phyloP scores from a whole-genome alignment of 495 filamentous ascomycete genomes.

The Paragyromitra xinjiangensis region DNA sequence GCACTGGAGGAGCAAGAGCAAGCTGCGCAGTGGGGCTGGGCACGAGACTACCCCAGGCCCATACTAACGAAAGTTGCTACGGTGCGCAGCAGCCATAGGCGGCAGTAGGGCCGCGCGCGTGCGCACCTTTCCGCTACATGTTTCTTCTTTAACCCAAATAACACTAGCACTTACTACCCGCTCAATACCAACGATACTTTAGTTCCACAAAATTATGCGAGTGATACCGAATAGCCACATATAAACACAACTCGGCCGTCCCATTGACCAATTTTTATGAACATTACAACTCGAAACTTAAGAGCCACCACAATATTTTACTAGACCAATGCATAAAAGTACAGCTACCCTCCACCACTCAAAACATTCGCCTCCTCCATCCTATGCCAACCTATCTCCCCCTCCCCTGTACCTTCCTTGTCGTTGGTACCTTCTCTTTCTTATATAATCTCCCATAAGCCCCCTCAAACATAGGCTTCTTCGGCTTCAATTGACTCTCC shows the following conservation, averaged over 20 bases:
- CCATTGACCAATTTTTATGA: background rate
- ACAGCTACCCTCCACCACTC: slow-evolving; percentile 7
- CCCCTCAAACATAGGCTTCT: slow-evolving; percentile 80
- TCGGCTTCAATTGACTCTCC: slow-evolving; percentile 68
- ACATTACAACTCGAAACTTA: slow-evolving; percentile 6
- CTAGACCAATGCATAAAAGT: slow-evolving; percentile 26
- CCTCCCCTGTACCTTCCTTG: slow-evolving; percentile 21
- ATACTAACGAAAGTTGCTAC: too few species aligned
- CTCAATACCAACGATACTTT: background rate
- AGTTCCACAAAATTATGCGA: background rate
- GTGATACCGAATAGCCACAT: background rate
- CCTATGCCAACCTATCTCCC: slow-evolving; percentile 9
- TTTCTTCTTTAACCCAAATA: too few species aligned
- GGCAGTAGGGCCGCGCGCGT: too few species aligned
- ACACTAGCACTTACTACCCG: too few species aligned
- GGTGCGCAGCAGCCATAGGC: too few species aligned
- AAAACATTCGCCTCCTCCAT: background rate
- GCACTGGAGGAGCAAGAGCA: too few species aligned
- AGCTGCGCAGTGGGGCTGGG: too few species aligned
- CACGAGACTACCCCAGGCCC: too few species aligned
- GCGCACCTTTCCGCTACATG: too few species aligned
- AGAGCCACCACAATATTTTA: background rate
- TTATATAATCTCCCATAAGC: slow-evolving; percentile 51
- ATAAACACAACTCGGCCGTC: background rate
- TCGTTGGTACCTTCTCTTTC: slow-evolving; percentile 1